Conservation (phyloP, 805 yeast genomes). For the Yarrowia divulgata region DNA sequence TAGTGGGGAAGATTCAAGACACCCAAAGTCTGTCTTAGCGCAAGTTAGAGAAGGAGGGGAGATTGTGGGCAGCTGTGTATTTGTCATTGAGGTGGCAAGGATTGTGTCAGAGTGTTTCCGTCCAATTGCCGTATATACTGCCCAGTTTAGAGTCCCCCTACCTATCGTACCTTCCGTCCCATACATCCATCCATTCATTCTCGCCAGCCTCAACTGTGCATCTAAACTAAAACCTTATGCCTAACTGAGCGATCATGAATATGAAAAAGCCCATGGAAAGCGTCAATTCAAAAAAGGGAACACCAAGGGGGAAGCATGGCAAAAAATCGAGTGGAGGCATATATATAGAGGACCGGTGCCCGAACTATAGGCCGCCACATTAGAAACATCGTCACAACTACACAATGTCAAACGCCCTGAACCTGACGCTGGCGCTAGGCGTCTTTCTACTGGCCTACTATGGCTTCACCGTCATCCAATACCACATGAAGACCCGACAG, state of each 20-base stretch:
- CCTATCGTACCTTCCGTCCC: too few species aligned
- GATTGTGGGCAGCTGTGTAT: neutral
- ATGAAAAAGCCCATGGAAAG: conserved; percentile 25
- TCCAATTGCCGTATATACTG: too few species aligned
- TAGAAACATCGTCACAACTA: neutral
- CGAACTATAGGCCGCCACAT: too few species aligned
- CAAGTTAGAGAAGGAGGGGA: neutral
- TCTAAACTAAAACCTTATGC: conserved; percentile 7
- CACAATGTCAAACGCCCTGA: conserved; percentile 28
- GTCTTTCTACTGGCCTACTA: conserved; percentile 26
- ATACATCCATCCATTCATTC: neutral
- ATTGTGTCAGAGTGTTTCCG: too few species aligned
- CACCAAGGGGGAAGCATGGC: too few species aligned
- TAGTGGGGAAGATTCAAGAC: conserved; percentile 36
- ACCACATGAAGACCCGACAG: neutral
- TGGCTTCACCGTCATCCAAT: conserved; percentile 12
- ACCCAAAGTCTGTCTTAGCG: neutral
- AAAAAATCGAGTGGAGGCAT: neutral
- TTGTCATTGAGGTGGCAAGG: too few species aligned
- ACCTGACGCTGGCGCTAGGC: conserved; percentile 38
- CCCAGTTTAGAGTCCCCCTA: too few species aligned
- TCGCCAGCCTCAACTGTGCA: neutral
- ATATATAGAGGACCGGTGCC: conserved; percentile 13
- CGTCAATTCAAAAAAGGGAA: neutral
- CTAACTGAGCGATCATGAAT: conserved; percentile 25